Percentiles rank a stretch among this genome's conserved stretches.
Conservation (phyloP, 2,329 filamentous ascomycete species). For the Aspergillus ochraceoroseus region DNA sequence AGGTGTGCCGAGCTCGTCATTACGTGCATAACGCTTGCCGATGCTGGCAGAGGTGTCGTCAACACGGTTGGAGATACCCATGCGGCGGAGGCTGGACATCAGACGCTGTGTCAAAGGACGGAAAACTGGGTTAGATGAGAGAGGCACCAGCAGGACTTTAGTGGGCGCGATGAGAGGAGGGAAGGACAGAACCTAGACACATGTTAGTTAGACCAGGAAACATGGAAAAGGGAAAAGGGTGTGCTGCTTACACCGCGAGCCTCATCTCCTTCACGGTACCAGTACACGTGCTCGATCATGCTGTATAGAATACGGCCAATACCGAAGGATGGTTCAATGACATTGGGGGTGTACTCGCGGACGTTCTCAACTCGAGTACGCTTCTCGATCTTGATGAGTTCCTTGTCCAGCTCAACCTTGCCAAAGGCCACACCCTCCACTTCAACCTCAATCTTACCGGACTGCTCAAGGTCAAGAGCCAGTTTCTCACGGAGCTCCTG, state of each 20-base stretch:
- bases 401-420: slow-evolving; percentile 72
- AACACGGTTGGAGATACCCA: slow-evolving; percentile 75
- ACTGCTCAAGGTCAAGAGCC: slow-evolving; percentile 65
- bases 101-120: slow-evolving; percentile 68
- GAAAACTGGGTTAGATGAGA: slow-evolving; percentile 78
- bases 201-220: slow-evolving; percentile 11
- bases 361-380: slow-evolving; percentile 75
- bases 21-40: slow-evolving; percentile 89
- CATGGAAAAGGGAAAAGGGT: neutral
- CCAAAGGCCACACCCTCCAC: slow-evolving; percentile 64
- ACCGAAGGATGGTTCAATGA: slow-evolving; percentile 96
- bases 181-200: slow-evolving; percentile 62
- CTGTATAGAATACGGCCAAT: slow-evolving; percentile 92
- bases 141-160: slow-evolving; percentile 86
- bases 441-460: slow-evolving; percentile 71
- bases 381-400: slow-evolving; percentile 78
- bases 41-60: slow-evolving; percentile 90
- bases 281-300: slow-evolving; percentile 91
- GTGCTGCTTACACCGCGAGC: slow-evolving; percentile 69
- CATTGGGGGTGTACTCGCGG: slow-evolving; percentile 89
- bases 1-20: slow-evolving; percentile 92
- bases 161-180: slow-evolving; percentile 78
- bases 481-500: slow-evolving; percentile 80
- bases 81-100: slow-evolving; percentile 67
- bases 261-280: slow-evolving; percentile 79